Percentiles rank a stretch among this genome's conserved stretches.
Conservation (phyloP, 1,284 basidiomycete genomes). For the Cutaneotrichosporon sp. region DNA sequence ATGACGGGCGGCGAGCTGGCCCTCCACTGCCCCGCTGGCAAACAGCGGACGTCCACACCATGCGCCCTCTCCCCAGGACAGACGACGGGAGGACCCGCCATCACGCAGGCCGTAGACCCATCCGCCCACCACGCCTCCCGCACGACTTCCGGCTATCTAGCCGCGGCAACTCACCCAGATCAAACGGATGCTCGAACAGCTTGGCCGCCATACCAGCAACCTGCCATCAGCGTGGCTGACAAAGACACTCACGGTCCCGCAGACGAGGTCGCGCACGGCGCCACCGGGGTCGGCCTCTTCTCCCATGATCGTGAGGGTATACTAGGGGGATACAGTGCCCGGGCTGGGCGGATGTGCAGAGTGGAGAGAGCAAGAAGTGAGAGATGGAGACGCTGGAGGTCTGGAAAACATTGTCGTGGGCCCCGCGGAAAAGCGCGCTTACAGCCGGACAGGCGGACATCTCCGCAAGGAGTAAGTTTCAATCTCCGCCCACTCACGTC, state of each 20-base stretch:
- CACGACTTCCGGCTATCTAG: too few relatives aligned
- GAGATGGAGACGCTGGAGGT: too few relatives aligned
- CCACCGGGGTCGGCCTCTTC: conserved; percentile 9
- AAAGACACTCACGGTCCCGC: conserved; percentile 54
- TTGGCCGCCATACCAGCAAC: conserved; percentile 78
- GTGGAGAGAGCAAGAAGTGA: too few relatives aligned
- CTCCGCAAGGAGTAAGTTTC: too few relatives aligned
- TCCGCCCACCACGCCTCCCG: too few relatives aligned
- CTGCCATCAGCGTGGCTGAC: conserved; percentile 45
- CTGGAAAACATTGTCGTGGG: not conserved
- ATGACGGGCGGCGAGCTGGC: too few relatives aligned
- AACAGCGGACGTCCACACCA: too few relatives aligned
- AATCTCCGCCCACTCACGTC: too few relatives aligned
- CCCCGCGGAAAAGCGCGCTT: not conserved
- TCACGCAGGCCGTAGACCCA: too few relatives aligned
- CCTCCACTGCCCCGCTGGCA: too few relatives aligned
- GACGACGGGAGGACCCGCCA: too few relatives aligned
- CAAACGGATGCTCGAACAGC: conserved; percentile 82
- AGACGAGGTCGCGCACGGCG: conserved; percentile 55
- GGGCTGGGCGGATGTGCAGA: not conserved
- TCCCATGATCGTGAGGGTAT: conserved; percentile 1
- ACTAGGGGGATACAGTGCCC: not conserved
- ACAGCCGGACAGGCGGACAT: not conserved
- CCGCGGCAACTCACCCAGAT: conserved; percentile 59
- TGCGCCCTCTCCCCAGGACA: too few relatives aligned